Base-by-base conservation (phyloP, 177 flowering plant genomes). In the Tripterygium wilfordii region DNA sequence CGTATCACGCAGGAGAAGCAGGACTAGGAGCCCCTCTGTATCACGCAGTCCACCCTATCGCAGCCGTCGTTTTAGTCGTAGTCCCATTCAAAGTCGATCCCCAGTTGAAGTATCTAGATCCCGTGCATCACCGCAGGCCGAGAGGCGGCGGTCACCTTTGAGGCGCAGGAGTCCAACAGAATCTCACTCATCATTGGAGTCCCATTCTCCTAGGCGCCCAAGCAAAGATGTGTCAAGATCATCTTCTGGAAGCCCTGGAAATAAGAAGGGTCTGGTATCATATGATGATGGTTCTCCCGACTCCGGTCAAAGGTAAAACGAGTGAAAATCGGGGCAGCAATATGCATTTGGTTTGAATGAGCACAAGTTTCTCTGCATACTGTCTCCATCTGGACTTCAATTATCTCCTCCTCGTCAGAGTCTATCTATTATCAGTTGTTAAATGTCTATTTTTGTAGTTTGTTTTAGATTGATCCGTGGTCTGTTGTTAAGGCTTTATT, bases 251-350 rank as follows among this genome's bases (percentile, higher is more conserved):
- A 88, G 90, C 43, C 81, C 82, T 4, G 66, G 63, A 29, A 78
- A 74, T 8, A 79, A 65, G 61, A 72, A 70, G 55, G 85, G 91
- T 32, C 67, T 88, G 18, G 96, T 88, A 29, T 80, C 94, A 4
- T 88, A 88, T 36, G 90, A 78, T 2, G 96, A 87, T 59, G 89
- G 82, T 5, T 84, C 96, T 30, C 88, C 92, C 0, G 78, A 74
- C 43, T 73, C 80, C 2, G 68, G 64, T 2, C 65, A 57, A 10
- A 54, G 64, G 64, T 79, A 60, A 53, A 38, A 27, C 13, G 4
- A 8, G 21, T 10, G 38, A 24, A 25, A 0, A 36, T 15, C 1
- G 23, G 6, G 24, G n/a, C n/a, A n/a, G n/a, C n/a, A n/a, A n/a
- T n/a, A n/a, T n/a, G n/a, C n/a, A n/a, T n/a, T n/a, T n/a, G n/a